Evolutionary conservation across 2,329 filamentous ascomycete genomes (phyloP), one percentile per base, ranked within the genome.

Genomic region (Colletotrichum musae): DNA sequence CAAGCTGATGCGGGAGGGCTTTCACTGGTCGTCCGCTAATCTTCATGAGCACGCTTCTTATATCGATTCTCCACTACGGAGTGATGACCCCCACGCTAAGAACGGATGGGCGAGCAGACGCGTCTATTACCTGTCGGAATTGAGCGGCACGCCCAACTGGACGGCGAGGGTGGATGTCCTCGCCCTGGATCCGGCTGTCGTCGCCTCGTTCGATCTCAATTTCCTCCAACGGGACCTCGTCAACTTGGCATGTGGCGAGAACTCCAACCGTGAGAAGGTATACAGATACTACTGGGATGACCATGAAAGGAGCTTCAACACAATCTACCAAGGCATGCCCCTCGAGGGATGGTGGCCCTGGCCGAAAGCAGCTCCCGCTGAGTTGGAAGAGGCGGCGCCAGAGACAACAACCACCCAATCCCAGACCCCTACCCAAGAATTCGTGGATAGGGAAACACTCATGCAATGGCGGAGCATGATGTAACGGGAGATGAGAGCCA

Each of bases 331-430:
- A 18, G 56, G 64, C 28, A 58, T 64, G 51, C 53, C 57, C 1
- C n/a, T 70, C 28, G 16, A 54, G 28, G 68, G 68, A 9, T 70
- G 58, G 68, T 68, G 68, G 68, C 68, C 64, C 2, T 70, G 64
- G 64, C 64, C 63, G 2, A 58, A 64, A 9, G 16, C 13, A 43
- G 13, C 13, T 15, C 41, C 41, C 41, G 15, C 13, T 15, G 41
- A 15, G 41, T 3, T 10, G 41, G 15, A 43, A 15, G 41, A 43
- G 18, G n/a, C 15, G 9, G 16, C 15, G 43, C 15, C 12, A 47
- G 43, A 47, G 43, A 15, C 43, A 15, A 47, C 21, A 24, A 24
- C 21, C 21, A 24, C 32, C 32, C 32, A 36, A 36, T 3, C 3
- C 32, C 32, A 24, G 21, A 3, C 21, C 21, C 21, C 21, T 24